Evolutionary conservation across 306 rosid species (phyloP).

Genomic region (Vigna nakashimae): DNA sequence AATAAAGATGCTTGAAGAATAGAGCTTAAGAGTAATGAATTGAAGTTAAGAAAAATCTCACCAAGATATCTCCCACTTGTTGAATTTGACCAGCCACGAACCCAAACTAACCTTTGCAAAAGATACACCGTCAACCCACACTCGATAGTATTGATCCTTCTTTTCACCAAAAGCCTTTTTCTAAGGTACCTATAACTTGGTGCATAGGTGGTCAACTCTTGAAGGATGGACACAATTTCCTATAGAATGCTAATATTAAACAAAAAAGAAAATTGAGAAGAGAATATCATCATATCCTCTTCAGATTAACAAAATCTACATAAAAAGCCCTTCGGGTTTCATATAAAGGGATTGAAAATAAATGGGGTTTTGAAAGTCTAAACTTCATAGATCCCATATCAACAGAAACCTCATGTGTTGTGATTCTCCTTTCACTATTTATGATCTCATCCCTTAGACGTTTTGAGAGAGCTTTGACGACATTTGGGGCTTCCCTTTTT

Average conservation of each 20-base stretch:
- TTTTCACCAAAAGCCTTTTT: slow-evolving; percentile 42
- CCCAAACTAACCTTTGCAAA: slow-evolving; percentile 60
- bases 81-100: slow-evolving; percentile 74
- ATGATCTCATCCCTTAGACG: no score
- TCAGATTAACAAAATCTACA: slow-evolving; percentile 26
- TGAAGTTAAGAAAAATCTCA: slow-evolving; percentile 45
- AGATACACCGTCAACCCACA: slow-evolving; percentile 63
- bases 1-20: neutral
- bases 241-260: slow-evolving; percentile 46
- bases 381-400: slow-evolving; percentile 23
- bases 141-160: slow-evolving; percentile 56
- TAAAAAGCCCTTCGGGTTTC: slow-evolving; percentile 6
- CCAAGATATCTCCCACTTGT: slow-evolving; percentile 78
- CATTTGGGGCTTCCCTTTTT: slow-evolving; percentile 57
- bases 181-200: slow-evolving; percentile 42
- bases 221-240: slow-evolving; percentile 65
- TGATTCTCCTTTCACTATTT: slow-evolving; percentile 35
- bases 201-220: slow-evolving; percentile 53
- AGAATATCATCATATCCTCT: neutral
- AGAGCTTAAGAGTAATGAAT: slow-evolving; percentile 1
- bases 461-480: slow-evolving; percentile 15
- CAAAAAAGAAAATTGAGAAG: slow-evolving; percentile 24
- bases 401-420: slow-evolving; percentile 24
- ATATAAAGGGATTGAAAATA: slow-evolving; percentile 2
- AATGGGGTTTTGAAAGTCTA: slow-evolving; percentile 13